These are phyloP conservation scores for Linnemannia elongata DNA, from an alignment of 192 early-diverging fungal genomes.

Conservation along the genomic window DNA sequence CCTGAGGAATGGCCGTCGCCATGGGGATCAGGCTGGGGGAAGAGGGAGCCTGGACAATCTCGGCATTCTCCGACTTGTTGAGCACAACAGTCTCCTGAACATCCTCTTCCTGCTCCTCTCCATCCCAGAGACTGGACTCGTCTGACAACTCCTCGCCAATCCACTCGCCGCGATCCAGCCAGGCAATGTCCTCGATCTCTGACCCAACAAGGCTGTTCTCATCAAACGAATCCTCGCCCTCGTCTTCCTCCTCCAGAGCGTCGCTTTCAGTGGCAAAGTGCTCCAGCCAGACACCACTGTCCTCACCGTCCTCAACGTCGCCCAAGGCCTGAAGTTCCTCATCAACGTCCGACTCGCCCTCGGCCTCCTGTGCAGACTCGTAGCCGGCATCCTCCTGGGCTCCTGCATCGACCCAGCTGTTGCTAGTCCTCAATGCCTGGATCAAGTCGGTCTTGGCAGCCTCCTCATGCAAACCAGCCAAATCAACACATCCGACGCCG, in stretches of 20 bases:
- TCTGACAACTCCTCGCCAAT: constrained; percentile 46
- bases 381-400: constrained; percentile 40
- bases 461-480: constrained; percentile 28
- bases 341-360: constrained; percentile 45
- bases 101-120: neutral
- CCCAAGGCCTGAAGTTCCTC: constrained; percentile 32
- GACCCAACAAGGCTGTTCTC: constrained; percentile 44
- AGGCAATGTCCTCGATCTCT: constrained; percentile 43
- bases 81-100: neutral
- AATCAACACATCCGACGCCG: constrained; percentile 39
- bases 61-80: constrained; percentile 11
- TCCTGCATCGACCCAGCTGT: constrained; percentile 55
- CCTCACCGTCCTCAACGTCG: constrained; percentile 31
- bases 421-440: constrained; percentile 31
- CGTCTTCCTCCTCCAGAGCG: constrained; percentile 28
- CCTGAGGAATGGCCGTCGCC: constrained; percentile 40
- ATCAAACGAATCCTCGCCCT: constrained; percentile 30
- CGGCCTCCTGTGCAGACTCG: constrained; percentile 39
- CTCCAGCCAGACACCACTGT: constrained; percentile 37
- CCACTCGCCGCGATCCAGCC: constrained; percentile 53
- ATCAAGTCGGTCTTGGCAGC: constrained; percentile 5
- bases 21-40: constrained; percentile 45
- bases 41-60: constrained; percentile 46
- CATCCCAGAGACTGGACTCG: constrained; percentile 45
- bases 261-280: constrained; percentile 51